These are phyloP conservation scores for Paragyromitra xinjiangensis DNA, from an alignment of 495 filamentous ascomycete genomes.

Conservation along the genomic window DNA sequence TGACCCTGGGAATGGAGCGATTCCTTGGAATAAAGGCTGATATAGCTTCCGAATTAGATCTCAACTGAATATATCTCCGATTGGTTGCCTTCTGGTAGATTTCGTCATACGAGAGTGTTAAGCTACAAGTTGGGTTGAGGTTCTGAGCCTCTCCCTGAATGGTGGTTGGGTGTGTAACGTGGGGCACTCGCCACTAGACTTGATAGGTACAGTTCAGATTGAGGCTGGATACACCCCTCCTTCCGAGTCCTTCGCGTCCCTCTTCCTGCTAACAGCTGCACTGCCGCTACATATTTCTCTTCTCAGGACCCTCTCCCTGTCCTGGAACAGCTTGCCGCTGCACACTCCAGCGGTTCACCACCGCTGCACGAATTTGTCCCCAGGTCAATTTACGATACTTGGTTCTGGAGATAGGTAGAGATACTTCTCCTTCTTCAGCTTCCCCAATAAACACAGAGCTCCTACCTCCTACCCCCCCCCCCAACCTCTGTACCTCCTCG, in stretches of 20 bases:
- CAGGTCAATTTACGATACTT: slow-evolving; percentile 35
- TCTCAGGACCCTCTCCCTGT: slow-evolving; percentile 31
- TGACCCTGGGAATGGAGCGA: no score
- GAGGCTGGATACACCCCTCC: slow-evolving; percentile 51
- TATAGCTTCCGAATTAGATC: no score
- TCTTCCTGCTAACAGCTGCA: slow-evolving; percentile 35
- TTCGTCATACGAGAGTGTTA: neutral
- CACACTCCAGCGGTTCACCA: slow-evolving; percentile 22
- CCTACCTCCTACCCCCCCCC: slow-evolving; percentile 6
- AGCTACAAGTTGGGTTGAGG: neutral
- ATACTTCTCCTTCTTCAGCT: slow-evolving; percentile 31
- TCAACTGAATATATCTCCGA: neutral
- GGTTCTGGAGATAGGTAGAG: slow-evolving; percentile 32
- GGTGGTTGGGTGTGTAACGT: slow-evolving; percentile 25
- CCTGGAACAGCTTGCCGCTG: slow-evolving; percentile 39
- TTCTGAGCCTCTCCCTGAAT: neutral
- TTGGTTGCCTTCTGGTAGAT: neutral
- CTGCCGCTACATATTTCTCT: slow-evolving; percentile 39
- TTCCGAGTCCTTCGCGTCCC: slow-evolving; percentile 44
- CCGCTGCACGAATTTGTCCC: slow-evolving; percentile 31
- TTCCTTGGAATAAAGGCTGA: no score
- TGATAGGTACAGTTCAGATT: slow-evolving; percentile 37
- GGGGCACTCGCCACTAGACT: slow-evolving; percentile 40
- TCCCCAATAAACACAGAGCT: slow-evolving; percentile 42
- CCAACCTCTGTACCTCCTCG: neutral